Evolutionary conservation across 108 stramenopile genomes (phyloP), one percentile per base, ranked within the genome.

Genomic region (Skeletonema costatum): DNA sequence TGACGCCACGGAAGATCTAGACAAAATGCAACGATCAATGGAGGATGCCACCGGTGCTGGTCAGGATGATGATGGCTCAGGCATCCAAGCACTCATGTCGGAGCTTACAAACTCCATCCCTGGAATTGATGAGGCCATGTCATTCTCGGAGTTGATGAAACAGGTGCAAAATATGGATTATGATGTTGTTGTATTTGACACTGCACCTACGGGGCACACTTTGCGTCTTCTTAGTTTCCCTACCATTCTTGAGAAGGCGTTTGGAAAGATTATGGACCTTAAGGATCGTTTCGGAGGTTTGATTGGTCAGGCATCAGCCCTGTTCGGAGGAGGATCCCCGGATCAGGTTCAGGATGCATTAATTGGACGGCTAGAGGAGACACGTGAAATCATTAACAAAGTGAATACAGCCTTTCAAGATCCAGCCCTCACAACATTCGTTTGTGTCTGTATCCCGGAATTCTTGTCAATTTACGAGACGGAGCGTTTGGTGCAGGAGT

Each of bases 181-280:
- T 86, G 94, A 96, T 73, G 94, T 95, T 16, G 94, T 99, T 62
- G 97, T 99, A 17, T 98, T 99, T 80, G 99, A 99, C 78, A 99
- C 99, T 7, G 99, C 99, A 6, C 99, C 99, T 7, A 99, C 99
- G 7, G 99, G 99, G 14, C 99, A 99, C 83, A 99, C 99, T n/a
- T 93, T 99, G 32, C 92, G 98, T 41, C 87, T 99, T 12, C 87
- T 99, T 36, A 82, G 82, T 65, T 98, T 98, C 88, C 99, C 99
- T 17, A 97, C 97, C 65, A 98, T 97, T 70, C 85, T 99, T 73
- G 97, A 98, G 81, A 98, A 93, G 84, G 98, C 97, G 13, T 87
- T 99, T 62, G 97, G 95, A 35, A 98, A 98, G 81, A 83, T 98
- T 19, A 94, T 97, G 96, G 98, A 96, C 77, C 88, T 99, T 42